Evolutionary conservation across 805 yeast species (phyloP).

Genomic region (Cyberlindnera americana): DNA sequence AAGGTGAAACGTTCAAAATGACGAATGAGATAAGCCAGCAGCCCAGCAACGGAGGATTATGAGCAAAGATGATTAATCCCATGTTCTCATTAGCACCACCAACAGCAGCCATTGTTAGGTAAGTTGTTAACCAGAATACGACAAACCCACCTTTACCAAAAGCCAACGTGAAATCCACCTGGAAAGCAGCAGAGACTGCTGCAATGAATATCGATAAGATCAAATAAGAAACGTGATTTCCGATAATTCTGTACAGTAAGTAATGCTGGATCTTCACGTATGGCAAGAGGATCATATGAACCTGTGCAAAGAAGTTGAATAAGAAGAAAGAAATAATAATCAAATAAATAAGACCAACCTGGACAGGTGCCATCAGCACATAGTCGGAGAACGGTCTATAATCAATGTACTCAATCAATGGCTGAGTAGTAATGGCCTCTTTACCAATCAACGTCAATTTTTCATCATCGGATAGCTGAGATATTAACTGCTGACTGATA

Average conservation of each 20-base stretch:
- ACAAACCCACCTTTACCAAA: conserved; percentile 72
- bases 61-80: conserved; percentile 46
- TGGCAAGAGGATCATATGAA: conserved; percentile 49
- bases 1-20: conserved; percentile 62
- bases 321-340: conserved; percentile 73
- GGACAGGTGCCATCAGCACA: conserved; percentile 61
- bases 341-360: conserved; percentile 71
- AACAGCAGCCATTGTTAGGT: conserved; percentile 67
- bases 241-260: conserved; percentile 47
- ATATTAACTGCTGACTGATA: conserved; percentile 29
- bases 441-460: conserved; percentile 22
- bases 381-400: conserved; percentile 47
- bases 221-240: conserved; percentile 52
- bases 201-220: conserved; percentile 56
- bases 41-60: conserved; percentile 62
- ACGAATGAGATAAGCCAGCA: conserved; percentile 74
- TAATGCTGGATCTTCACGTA: conserved; percentile 42
- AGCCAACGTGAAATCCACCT: conserved; percentile 51
- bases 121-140: conserved; percentile 68
- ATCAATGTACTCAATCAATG: conserved; percentile 39
- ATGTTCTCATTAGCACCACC: conserved; percentile 73
- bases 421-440: conserved; percentile 26
- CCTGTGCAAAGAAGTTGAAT: conserved; percentile 51
- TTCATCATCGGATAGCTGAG: conserved; percentile 26
- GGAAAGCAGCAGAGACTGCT: conserved; percentile 64